Conservation (phyloP, 1,284 basidiomycete species). For the Fomitopsis palustris region DNA sequence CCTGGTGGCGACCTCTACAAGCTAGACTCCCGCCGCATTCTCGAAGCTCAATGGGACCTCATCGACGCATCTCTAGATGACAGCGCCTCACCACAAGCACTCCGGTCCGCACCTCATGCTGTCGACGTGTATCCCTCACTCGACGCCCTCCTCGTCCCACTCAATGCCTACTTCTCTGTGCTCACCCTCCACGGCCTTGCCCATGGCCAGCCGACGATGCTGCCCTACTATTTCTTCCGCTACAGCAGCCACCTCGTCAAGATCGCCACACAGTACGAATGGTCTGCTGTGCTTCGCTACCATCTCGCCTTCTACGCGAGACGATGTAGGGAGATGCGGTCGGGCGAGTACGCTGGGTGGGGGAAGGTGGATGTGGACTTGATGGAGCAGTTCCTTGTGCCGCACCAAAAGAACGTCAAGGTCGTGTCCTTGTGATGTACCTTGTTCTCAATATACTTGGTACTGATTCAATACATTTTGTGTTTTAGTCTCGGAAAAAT, state of each 20-base stretch:
- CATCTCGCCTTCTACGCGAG: slow-evolving; percentile 31
- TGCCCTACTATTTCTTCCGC: slow-evolving; percentile 29
- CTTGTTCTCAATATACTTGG: neutral
- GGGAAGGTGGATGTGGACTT: slow-evolving; percentile 29
- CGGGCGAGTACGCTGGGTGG: slow-evolving; percentile 28
- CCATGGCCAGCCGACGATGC: slow-evolving; percentile 22
- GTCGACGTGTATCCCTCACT: slow-evolving; percentile 28
- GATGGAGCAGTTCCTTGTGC: slow-evolving; percentile 30
- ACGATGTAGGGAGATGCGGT: slow-evolving; percentile 31
- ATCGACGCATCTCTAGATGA: slow-evolving; percentile 27
- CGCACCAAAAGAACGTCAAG: slow-evolving; percentile 24
- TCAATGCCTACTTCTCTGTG: slow-evolving; percentile 33
- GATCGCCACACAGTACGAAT: slow-evolving; percentile 30
- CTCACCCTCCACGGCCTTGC: slow-evolving; percentile 28
- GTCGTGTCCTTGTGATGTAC: slow-evolving; percentile 16
- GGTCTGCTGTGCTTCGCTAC: slow-evolving; percentile 31
- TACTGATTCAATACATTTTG: slow-evolving; percentile 4
- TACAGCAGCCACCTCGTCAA: slow-evolving; percentile 30
- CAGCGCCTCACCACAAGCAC: slow-evolving; percentile 16
- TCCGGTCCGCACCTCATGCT: slow-evolving; percentile 22
- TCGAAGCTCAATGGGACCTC: slow-evolving; percentile 28
- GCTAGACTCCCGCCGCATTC: slow-evolving; percentile 30
- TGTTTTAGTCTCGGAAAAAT: slow-evolving; percentile 8
- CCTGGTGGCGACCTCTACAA: slow-evolving; percentile 29
- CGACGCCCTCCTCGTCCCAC: slow-evolving; percentile 31